Percentiles rank a stretch among this genome's conserved stretches.
Conservation (phyloP, 306 rosid genomes). For the Vigna nakashimae region DNA sequence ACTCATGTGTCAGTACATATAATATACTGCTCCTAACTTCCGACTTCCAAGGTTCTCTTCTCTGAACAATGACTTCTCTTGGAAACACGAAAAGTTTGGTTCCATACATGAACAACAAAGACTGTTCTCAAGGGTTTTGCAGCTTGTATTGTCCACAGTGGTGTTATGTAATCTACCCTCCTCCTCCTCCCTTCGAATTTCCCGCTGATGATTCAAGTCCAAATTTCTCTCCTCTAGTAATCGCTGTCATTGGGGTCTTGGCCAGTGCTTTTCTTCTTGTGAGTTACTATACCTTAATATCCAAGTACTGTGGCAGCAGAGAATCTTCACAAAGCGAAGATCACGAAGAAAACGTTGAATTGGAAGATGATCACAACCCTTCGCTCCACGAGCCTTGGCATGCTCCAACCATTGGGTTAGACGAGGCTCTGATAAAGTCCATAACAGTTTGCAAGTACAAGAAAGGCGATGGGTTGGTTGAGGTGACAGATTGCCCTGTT, state of each 20-base stretch:
- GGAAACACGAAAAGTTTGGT: conserved; percentile 76
- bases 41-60: neutral
- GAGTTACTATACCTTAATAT: conserved; percentile 77
- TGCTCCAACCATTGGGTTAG: conserved; percentile 66
- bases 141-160: conserved; percentile 87
- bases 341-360: conserved; percentile 46
- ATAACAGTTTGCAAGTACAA: conserved; percentile 79
- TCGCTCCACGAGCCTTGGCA: conserved; percentile 82
- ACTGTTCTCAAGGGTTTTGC: conserved; percentile 88
- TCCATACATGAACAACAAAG: conserved; percentile 78
- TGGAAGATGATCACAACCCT: conserved; percentile 61
- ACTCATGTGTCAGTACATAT: neutral
- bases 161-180: conserved; percentile 77
- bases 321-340: conserved; percentile 43
- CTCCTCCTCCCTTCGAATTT: conserved; percentile 82
- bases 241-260: conserved; percentile 83
- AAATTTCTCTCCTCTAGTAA: conserved; percentile 82
- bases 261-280: conserved; percentile 90
- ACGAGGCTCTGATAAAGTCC: conserved; percentile 78
- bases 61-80: conserved; percentile 62
- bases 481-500: conserved; percentile 80
- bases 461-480: conserved; percentile 73
- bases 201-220: conserved; percentile 63
- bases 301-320: conserved; percentile 75
- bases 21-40: neutral